Evolutionary conservation across 805 yeast species (phyloP), one percentile per base, ranked within the genome.

Genomic region (Metschnikowia hibisci): DNA sequence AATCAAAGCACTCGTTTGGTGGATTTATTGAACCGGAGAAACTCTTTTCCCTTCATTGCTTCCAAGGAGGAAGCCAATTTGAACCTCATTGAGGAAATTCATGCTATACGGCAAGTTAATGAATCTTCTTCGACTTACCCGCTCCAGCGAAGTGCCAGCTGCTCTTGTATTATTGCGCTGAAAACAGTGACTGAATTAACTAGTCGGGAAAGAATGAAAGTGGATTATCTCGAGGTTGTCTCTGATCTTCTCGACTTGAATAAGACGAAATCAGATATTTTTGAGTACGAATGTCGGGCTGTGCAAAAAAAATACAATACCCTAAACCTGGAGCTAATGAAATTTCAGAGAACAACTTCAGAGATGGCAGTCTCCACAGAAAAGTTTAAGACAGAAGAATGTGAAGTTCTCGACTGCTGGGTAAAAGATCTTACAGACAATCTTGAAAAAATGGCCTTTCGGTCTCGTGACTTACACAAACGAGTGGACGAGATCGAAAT

Each of bases 401-500:
- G 58, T 4, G 53, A 53, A 6, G 54, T 56, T 27, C 55, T 69
- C 25, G 55, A 62, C 26, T 52, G 51, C 42, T 61, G 62, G 36
- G 54, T 68, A 42, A 51, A 53, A 9, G 64, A 60, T 32, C 54
- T 70, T 32, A 56, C 61, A 2, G 59, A 64, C 3, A 62, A 64
- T 7, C 61, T 70, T 8, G 74, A 70, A 46, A 49, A 72, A 37
- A 56, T 70, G 45, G 51, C 63, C 2, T 70, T 70, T 45, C 71
- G 71, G 41, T 62, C 73, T 3, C 55, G 73, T 41, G 66, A 68
- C n/a, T 65, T 70, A 4, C 55, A 53, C 25, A 69, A 68, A 43
- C 53, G 73, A 41, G 59, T 70, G 33, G 68, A 63, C 39, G 76
- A 70, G 48, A 53, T 70, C 28, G 73, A 69, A 25, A 66, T 64